Evolutionary conservation across 305 asterid genomes (phyloP).

Genomic region (Fraxinus sp.): DNA sequence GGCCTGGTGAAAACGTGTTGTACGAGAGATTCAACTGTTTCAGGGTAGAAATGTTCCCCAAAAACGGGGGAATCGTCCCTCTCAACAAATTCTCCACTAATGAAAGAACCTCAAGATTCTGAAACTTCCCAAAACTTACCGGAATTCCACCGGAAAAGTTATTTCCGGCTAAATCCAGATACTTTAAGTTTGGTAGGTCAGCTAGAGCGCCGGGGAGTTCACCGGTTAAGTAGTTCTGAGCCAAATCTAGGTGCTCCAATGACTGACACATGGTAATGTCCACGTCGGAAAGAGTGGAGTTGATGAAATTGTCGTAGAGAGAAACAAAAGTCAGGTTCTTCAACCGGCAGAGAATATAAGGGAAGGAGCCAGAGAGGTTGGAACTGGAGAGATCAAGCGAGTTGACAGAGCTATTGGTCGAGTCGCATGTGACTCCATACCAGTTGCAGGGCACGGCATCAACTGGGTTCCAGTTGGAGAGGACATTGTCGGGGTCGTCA

Average conservation of each 20-base stretch:
- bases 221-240: constrained; percentile 74
- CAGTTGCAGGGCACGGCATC: constrained; percentile 74
- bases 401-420: constrained; percentile 40
- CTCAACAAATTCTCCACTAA: constrained; percentile 71
- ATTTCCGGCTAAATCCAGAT: constrained; percentile 79
- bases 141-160: constrained; percentile 87
- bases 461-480: constrained; percentile 61
- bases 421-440: constrained; percentile 71
- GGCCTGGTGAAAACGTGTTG: constrained; percentile 75
- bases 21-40: constrained; percentile 84
- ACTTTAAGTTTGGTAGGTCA: constrained; percentile 53
- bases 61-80: constrained; percentile 63
- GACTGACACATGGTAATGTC: constrained; percentile 51
- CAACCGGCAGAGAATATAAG: constrained; percentile 63
- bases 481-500: constrained; percentile 66
- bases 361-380: constrained; percentile 77
- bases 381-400: constrained; percentile 74
- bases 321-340: constrained; percentile 49
- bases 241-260: constrained; percentile 69
- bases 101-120: constrained; percentile 72
- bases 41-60: constrained; percentile 70
- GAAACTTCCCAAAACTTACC: constrained; percentile 60
- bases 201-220: constrained; percentile 49
- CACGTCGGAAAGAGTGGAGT: constrained; percentile 48
- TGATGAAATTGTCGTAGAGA: constrained; percentile 63